Evolutionary conservation across 176 grass and related monocot species (phyloP).

Genomic region (Aegilops bicornis): DNA sequence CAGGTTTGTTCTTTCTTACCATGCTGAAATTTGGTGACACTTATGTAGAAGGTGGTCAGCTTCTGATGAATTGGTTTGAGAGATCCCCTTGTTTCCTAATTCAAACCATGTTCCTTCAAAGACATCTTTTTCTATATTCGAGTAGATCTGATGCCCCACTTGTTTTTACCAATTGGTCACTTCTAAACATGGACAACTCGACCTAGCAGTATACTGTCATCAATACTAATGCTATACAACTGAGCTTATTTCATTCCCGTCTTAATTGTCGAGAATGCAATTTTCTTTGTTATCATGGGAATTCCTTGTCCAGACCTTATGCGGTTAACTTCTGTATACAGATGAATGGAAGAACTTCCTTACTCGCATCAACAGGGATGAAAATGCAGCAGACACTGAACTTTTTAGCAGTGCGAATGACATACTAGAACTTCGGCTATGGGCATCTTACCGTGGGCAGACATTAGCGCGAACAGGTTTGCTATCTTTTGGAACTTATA

Average conservation of each 20-base stretch:
- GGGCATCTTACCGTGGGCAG: conserved; percentile 95
- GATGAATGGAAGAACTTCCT: conserved; percentile 98
- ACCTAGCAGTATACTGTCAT: neutral
- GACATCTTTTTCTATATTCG: neutral
- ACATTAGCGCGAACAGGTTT: conserved; percentile 94
- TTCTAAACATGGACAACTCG: neutral
- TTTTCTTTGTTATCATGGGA: conserved; percentile 1
- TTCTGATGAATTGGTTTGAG: conserved; percentile 3
- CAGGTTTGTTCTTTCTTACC: conserved; percentile 52
- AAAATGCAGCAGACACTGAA: conserved; percentile 77
- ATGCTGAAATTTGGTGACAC: neutral
- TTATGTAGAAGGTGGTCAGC: neutral
- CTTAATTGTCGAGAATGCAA: neutral
- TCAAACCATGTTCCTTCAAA: neutral
- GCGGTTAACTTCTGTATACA: conserved; percentile 40
- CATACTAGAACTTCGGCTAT: conserved; percentile 78
- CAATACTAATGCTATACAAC: neutral
- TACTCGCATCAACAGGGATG: conserved; percentile 78
- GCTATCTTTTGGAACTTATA: conserved; percentile 8
- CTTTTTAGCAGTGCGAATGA: conserved; percentile 66
- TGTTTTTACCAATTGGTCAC: neutral
- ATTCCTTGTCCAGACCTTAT: conserved; percentile 16
- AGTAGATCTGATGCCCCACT: neutral
- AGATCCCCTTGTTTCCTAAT: neutral
- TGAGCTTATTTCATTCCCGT: neutral